Percentiles rank a stretch among this genome's conserved stretches.
Conservation (phyloP, 805 yeast species). For the Yamadazyma endophytica region DNA sequence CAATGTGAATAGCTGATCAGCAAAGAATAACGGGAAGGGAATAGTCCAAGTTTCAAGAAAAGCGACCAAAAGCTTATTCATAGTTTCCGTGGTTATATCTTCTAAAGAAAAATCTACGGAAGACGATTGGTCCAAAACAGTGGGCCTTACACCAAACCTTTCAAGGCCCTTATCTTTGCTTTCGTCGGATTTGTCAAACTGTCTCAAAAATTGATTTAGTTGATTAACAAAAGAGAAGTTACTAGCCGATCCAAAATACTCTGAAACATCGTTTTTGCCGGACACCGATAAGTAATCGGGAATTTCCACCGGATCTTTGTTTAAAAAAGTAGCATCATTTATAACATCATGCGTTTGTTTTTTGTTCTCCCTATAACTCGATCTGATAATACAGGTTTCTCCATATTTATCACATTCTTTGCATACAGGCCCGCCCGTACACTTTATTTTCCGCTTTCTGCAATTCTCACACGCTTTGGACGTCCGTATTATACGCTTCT, state of each 20-base stretch:
- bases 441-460: slow-evolving; percentile 11
- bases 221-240: slow-evolving; percentile 19
- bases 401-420: slow-evolving; percentile 12
- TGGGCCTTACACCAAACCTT: slow-evolving; percentile 15
- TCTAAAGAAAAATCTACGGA: slow-evolving; percentile 5
- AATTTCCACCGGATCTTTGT: slow-evolving; percentile 4
- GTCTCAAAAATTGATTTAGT: slow-evolving; percentile 13
- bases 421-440: slow-evolving; percentile 9
- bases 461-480: slow-evolving; percentile 13
- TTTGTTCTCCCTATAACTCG: slow-evolving; percentile 2
- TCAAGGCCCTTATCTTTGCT: slow-evolving; percentile 14
- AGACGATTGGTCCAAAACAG: slow-evolving; percentile 9
- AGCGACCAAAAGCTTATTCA: slow-evolving; percentile 11
- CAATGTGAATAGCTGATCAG: slow-evolving; percentile 14
- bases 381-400: slow-evolving; percentile 12
- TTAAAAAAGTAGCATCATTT: neutral
- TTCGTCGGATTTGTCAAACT: slow-evolving; percentile 4
- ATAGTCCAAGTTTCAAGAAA: slow-evolving; percentile 18
- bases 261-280: slow-evolving; percentile 5
- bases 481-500: slow-evolving; percentile 2
- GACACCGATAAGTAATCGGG: slow-evolving; percentile 7
- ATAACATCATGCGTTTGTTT: no score
- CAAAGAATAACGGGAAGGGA: slow-evolving; percentile 14
- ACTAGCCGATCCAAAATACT: slow-evolving; percentile 20
- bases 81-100: slow-evolving; percentile 7